These are phyloP conservation scores for Aspergillus incahuasiensis DNA, from an alignment of 495 filamentous ascomycete species.

Conservation along the genomic window DNA sequence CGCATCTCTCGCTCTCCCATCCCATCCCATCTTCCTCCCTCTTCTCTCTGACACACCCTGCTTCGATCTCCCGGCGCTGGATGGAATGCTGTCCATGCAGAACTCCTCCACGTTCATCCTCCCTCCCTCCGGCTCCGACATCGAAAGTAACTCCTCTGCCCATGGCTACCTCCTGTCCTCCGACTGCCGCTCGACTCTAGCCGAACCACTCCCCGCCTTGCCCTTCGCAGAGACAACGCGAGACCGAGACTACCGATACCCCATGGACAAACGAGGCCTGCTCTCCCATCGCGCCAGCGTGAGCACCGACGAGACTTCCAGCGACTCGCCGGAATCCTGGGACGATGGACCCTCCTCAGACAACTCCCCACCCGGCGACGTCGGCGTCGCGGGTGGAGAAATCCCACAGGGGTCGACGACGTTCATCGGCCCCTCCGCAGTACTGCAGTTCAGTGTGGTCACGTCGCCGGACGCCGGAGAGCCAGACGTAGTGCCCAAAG, in stretches of 20 bases:
- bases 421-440: slow-evolving; percentile 13
- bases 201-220: slow-evolving; percentile 20
- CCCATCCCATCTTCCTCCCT: neutral
- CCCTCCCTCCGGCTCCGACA: slow-evolving; percentile 13
- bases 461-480: slow-evolving; percentile 11
- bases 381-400: slow-evolving; percentile 21
- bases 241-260: slow-evolving; percentile 15
- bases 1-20: neutral
- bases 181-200: slow-evolving; percentile 16
- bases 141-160: slow-evolving; percentile 14
- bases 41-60: neutral
- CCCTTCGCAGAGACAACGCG: neutral
- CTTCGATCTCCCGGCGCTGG: slow-evolving; percentile 2
- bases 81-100: slow-evolving; percentile 46
- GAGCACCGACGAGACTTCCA: slow-evolving; percentile 36
- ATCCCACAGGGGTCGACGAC: slow-evolving; percentile 18
- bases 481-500: slow-evolving; percentile 32
- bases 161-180: slow-evolving; percentile 11
- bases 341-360: slow-evolving; percentile 21
- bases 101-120: slow-evolving; percentile 23
- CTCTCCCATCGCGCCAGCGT: slow-evolving; percentile 34
- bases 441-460: slow-evolving; percentile 20
- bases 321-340: slow-evolving; percentile 35
- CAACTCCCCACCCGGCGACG: slow-evolving; percentile 23
- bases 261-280: slow-evolving; percentile 18